phyloP scores from a whole-genome alignment of 2,329 filamentous ascomycete species.

The Amauroascus verrucosus region DNA sequence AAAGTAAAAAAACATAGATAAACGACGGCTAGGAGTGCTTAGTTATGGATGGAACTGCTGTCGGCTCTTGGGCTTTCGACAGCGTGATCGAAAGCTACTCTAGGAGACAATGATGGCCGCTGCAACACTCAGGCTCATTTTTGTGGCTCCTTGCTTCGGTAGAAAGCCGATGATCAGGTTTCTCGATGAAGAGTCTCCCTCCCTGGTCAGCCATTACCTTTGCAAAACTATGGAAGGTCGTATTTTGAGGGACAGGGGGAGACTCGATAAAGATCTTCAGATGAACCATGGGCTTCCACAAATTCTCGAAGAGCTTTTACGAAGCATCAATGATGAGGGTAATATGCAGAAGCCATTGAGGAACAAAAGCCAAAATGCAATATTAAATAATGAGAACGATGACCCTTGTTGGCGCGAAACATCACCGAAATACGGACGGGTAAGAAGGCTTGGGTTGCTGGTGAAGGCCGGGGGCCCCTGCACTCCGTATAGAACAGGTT shows the following conservation, averaged over 20 bases:
- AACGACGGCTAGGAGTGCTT: neutral
- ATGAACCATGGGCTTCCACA: neutral
- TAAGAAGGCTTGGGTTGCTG: neutral
- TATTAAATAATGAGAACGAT: neutral
- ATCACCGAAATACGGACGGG: constrained; percentile 1
- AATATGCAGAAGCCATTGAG: neutral
- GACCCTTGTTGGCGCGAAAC: constrained; percentile 6
- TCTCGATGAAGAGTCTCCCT: neutral
- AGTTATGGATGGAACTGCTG: neutral
- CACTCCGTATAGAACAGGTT: neutral
- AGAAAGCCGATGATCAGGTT: neutral
- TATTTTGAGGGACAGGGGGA: neutral
- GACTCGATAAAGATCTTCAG: neutral
- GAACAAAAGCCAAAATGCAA: neutral
- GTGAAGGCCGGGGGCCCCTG: neutral
- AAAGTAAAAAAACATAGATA: neutral
- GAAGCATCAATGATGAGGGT: neutral
- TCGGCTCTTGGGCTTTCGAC: neutral
- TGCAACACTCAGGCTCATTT: neutral
- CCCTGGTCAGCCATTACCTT: neutral
- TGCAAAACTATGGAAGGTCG: neutral
- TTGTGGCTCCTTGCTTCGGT: neutral
- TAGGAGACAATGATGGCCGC: neutral
- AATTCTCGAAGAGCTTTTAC: neutral
- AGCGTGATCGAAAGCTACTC: neutral